phyloP scores from a whole-genome alignment of 2,329 filamentous ascomycete species.

The Grosmannia penicillata region DNA sequence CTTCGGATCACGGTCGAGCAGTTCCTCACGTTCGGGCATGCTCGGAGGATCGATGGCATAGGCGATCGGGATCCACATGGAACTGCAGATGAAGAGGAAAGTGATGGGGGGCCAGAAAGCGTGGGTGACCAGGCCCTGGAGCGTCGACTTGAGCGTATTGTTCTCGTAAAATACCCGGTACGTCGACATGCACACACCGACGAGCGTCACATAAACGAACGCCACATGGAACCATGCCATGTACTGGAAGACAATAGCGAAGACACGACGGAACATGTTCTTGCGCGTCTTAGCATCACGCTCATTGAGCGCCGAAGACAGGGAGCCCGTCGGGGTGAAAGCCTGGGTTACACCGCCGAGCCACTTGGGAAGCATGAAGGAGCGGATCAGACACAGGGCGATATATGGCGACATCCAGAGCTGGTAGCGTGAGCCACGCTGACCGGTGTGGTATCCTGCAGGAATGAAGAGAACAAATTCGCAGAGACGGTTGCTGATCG shows the following conservation, averaged over 20 bases:
- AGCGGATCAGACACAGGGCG: slow-evolving; percentile 34
- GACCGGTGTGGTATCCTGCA: slow-evolving; percentile 42
- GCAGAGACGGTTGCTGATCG: slow-evolving; percentile 34
- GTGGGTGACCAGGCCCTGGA: slow-evolving; percentile 40
- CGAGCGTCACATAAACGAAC: slow-evolving; percentile 19
- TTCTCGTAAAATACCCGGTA: slow-evolving; percentile 24
- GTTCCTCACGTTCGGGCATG: slow-evolving; percentile 41
- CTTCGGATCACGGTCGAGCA: slow-evolving; percentile 39
- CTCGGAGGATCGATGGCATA: slow-evolving; percentile 46
- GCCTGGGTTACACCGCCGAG: slow-evolving; percentile 42
- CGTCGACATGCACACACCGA: slow-evolving; percentile 32
- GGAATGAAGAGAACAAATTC: slow-evolving; percentile 42
- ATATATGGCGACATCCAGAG: slow-evolving; percentile 39
- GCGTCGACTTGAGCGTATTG: slow-evolving; percentile 36
- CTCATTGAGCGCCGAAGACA: slow-evolving; percentile 41
- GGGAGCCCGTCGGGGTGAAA: slow-evolving; percentile 45
- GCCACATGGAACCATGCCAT: slow-evolving; percentile 28
- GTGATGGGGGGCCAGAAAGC: slow-evolving; percentile 47
- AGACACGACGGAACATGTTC: slow-evolving; percentile 36
- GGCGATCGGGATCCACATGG: slow-evolving; percentile 41
- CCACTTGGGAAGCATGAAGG: slow-evolving; percentile 44
- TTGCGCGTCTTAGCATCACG: slow-evolving; percentile 36
- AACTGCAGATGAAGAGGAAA: slow-evolving; percentile 38
- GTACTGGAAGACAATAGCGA: slow-evolving; percentile 39
- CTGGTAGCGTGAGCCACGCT: slow-evolving; percentile 38